Evolutionary conservation across 2,329 filamentous ascomycete species (phyloP), one percentile per base, ranked within the genome.

Genomic region (Xylaria sp.): DNA sequence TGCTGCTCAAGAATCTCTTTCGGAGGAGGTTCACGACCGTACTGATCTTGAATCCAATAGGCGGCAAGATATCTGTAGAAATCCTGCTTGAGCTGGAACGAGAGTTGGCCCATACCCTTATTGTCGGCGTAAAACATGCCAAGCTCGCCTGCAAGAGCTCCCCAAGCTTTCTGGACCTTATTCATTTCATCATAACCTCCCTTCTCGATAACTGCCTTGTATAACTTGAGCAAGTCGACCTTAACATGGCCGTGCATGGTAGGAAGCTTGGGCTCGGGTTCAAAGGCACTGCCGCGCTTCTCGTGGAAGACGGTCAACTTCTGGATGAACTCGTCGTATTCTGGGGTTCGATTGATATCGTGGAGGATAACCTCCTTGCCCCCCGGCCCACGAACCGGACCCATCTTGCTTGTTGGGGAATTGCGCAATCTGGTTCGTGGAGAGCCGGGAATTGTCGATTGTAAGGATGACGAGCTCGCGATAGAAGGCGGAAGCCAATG

Each of bases 41-140:
- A 89, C 48, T 92, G 76, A 9, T 85, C 88, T 52, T 84, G 84
- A 69, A 96, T 94, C 75, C 96, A 92, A 74, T 89, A 96, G 1
- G 92, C 91, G 10, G 89, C 88, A 50, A 96, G 82, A 69, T 93
- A 91, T 74, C 91, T 92, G 79, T 95, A 95, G 77, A 94, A 96
- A 63, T 89, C 86, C 58, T 89, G 88, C 76, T 96, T 96, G 58
- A 96, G 79, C 60, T 89, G 83, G 75, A 95, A 96, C 11, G 91
- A 91, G 60, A 91, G 85, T n/a, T 91, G 90, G 5, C 91, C 82
- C 63, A 83, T 61, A 5, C 68, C 70, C 49, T 72, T 73, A 39
- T 90, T 85, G 70, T 93, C 92, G 68, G 83, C 81, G 58, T 86
- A 86, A 70, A 85, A 85, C 64, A 92, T 83, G 54, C 90, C 85